A percentile compares a stretch with the other conserved stretches of the same genome.
phyloP scores from a whole-genome alignment of 2,329 filamentous ascomycete genomes.

The Raffaelea ambrosiae region DNA sequence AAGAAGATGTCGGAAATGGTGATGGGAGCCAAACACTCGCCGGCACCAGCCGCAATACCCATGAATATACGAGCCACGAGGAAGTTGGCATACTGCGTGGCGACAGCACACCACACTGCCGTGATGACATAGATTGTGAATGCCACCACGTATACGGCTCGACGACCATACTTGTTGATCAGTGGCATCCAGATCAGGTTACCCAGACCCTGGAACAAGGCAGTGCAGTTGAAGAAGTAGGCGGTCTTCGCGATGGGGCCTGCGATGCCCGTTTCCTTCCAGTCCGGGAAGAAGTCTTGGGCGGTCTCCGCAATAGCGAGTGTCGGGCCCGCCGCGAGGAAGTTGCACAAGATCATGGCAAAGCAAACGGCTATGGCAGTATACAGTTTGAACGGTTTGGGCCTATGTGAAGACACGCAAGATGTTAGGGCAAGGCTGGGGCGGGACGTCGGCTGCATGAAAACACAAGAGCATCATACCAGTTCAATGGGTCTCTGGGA shows the following conservation, averaged over 20 bases:
- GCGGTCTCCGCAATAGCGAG: constrained; percentile 41
- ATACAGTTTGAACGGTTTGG: constrained; percentile 34
- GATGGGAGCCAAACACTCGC: constrained; percentile 40
- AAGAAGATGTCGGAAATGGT: constrained; percentile 50
- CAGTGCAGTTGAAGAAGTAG: constrained; percentile 44
- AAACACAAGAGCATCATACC: constrained; percentile 19
- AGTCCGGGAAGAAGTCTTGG: constrained; percentile 34
- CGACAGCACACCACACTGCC: constrained; percentile 34
- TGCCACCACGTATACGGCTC: constrained; percentile 32
- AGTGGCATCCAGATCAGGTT: constrained; percentile 39
- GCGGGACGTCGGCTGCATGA: background rate
- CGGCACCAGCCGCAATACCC: constrained; percentile 44
- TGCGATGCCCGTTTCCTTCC: constrained; percentile 18
- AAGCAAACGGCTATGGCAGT: constrained; percentile 39
- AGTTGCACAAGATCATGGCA: constrained; percentile 48
- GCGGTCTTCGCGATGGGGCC: constrained; percentile 32
- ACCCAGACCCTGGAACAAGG: constrained; percentile 38
- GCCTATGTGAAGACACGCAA: background rate
- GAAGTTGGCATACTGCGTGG: constrained; percentile 29
- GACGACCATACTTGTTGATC: constrained; percentile 35
- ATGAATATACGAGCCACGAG: constrained; percentile 40
- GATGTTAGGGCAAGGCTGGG: background rate
- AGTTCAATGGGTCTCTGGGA: constrained; percentile 45
- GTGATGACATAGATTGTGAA: constrained; percentile 33
- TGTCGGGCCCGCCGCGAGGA: constrained; percentile 45